Base-by-base conservation (phyloP, 805 yeast species). In the Metschnikowia cerradonensis region DNA sequence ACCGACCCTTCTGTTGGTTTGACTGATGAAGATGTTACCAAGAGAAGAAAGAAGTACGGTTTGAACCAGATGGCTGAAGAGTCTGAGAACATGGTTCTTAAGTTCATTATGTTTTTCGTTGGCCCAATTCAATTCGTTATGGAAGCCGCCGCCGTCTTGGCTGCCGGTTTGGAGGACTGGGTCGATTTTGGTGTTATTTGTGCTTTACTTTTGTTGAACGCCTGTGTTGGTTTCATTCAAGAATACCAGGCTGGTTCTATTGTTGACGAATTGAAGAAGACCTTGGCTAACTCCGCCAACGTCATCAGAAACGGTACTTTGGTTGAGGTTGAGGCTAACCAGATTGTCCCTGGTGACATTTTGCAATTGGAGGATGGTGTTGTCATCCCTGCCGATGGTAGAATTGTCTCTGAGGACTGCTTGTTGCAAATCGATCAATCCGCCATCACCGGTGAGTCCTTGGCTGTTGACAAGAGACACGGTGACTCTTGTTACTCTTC, bases 211-310 rank as follows among this genome's bases (percentile, higher is more conserved):
- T 63, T 84, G 72, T 82, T 90, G 70, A 90, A 90, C 76, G 97
- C 97, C 59, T 76, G 77, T 65, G 97, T 90, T 72, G 97, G 97
- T 82, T 90, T 90, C 84, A 80, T 89, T 63, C 97, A 90, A 80
- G 97, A 90, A 77, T 91, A 77, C 86, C 96, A 90, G 78, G 97
- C 97, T 60, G 97, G 97, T 80, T 90, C 96, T 57, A 90, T 90
- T 80, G 97, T 90, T 62, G 96, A 90, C 52, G 97, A 90, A 74
- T 83, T 90, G 78, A 91, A 90, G 81, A 91, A 90, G 78, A 89
- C 96, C 65, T 79, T 90, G 66, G 96, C 97, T 58, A 87, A 89
- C 81, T 71, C 89, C 71, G 96, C 97, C 62, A 74, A 79, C 59
- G 90, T 88, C 63, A 77, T 90, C 67, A 84, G 97, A 79, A 84